Base-by-base conservation (phyloP, 2,329 filamentous ascomycete genomes). In the Cercospora sp. region DNA sequence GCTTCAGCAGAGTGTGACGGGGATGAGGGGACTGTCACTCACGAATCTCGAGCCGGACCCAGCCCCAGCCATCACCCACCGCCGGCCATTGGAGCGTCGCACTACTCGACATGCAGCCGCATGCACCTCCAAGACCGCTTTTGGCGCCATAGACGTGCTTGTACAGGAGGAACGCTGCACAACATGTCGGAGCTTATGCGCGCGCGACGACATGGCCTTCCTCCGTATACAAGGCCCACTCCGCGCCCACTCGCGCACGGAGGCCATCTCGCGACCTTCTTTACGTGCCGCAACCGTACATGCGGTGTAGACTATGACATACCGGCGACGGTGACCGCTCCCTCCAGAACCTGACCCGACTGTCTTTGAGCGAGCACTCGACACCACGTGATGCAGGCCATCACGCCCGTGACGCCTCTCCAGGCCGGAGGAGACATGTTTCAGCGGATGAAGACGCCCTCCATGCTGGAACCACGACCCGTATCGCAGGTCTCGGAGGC, bases 401-500 rank as follows among this genome's bases (percentile, higher is more conserved):
- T 82, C 77, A 82, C 81, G 10, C 81, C 81, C 64, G 79, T 79
- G 59, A 81, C 80, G 69, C 80, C 82, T 61, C 76, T 81, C 71
- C 80, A 82, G 72, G 73, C 78, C 61, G 79, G 78, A 66, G 78
- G 80, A 53, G 81, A 83, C 70, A 81, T 86, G 83, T 86, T 84
- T 77, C 79, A 83, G 71, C 81, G 81, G 73, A 80, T 79, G 60
- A 81, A 82, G 66, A 76, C 79, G 28, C 83, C 85, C 72, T 86
- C 87, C 18, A 88, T 91, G 77, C 90, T 91, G 79, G 84, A 84
- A 73, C 79, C 85, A 68, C 51, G 62, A 53, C 77, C 37, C 74
- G 77, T 79, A 16, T 79, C 79, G 32, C 78, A 77, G 60, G 61
- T 87, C 43, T 94, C 91, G 43, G 85, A 91, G 68, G 87, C 90